A percentile compares a stretch with the other conserved stretches of the same genome.
phyloP scores from a whole-genome alignment of 257 asterid species.

The Solanum gracilifrons region DNA sequence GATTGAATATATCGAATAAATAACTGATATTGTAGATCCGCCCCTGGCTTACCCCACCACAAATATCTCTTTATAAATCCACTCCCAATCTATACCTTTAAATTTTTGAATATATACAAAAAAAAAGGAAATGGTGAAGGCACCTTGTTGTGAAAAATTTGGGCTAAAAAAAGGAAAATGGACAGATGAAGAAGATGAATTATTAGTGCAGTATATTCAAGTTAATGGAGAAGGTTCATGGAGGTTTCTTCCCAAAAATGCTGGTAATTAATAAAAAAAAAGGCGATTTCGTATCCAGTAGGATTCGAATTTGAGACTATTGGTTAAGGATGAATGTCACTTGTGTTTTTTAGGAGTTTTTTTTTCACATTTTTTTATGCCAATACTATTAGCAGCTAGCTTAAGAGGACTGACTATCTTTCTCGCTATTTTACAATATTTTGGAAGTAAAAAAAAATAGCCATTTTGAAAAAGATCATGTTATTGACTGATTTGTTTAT shows the following conservation, averaged over 20 bases:
- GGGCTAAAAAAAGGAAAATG: conserved; percentile 65
- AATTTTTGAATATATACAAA: not conserved
- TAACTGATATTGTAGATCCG: not conserved
- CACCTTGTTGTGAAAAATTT: conserved; percentile 60
- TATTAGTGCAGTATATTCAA: conserved; percentile 32
- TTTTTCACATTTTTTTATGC: not conserved
- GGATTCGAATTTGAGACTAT: accelerated
- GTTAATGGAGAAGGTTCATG: conserved; percentile 65
- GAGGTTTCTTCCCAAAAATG: conserved; percentile 65
- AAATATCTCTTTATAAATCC: not conserved
- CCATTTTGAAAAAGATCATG: not conserved
- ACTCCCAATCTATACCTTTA: not conserved
- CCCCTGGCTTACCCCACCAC: not conserved
- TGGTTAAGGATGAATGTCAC: not conserved
- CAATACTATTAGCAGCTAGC: not conserved
- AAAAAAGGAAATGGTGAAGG: conserved; percentile 19
- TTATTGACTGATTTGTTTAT: not conserved
- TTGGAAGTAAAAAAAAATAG: not conserved
- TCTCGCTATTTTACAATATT: not conserved
- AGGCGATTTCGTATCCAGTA: accelerated
- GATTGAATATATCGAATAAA: not conserved
- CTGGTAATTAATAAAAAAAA: conserved; percentile 23
- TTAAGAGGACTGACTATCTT: not conserved
- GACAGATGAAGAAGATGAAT: conserved; percentile 18
- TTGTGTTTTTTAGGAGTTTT: no score